Conservation (phyloP, 78 protist species). For the Chrysochromulina tobinii region DNA sequence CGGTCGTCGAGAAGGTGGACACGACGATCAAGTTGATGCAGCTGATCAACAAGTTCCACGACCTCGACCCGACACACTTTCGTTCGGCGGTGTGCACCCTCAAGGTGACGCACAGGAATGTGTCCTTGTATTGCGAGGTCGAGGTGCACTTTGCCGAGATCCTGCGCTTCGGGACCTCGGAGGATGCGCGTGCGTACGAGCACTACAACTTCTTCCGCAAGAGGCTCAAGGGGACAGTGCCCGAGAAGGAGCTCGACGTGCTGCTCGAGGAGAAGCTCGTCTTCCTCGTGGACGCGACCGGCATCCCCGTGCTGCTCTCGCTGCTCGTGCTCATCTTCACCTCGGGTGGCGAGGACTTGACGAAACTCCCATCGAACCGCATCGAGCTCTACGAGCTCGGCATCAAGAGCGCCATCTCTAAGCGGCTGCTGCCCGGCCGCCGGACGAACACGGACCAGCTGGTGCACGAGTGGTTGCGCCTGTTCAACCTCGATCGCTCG, state of each 20-base stretch:
- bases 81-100: background rate
- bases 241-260: background rate
- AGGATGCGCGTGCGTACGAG: background rate
- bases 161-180: no score
- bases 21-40: background rate
- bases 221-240: background rate
- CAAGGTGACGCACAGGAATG: background rate
- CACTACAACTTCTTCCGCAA: background rate
- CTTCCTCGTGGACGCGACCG: background rate
- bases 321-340: background rate
- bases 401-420: no score
- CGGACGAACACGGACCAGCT: no score
- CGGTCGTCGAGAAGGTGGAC: background rate
- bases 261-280: background rate
- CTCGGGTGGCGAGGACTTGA: no score
- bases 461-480: no score
- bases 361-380: no score
- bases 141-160: background rate
- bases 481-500: no score
- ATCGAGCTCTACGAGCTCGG: no score
- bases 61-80: background rate
- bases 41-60: background rate
- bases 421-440: no score
- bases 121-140: background rate
- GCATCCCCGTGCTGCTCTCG: background rate